Percentiles rank a stretch among this genome's conserved stretches.
Conservation (phyloP, 495 filamentous ascomycete species). For the Penicillium diatomitis region DNA sequence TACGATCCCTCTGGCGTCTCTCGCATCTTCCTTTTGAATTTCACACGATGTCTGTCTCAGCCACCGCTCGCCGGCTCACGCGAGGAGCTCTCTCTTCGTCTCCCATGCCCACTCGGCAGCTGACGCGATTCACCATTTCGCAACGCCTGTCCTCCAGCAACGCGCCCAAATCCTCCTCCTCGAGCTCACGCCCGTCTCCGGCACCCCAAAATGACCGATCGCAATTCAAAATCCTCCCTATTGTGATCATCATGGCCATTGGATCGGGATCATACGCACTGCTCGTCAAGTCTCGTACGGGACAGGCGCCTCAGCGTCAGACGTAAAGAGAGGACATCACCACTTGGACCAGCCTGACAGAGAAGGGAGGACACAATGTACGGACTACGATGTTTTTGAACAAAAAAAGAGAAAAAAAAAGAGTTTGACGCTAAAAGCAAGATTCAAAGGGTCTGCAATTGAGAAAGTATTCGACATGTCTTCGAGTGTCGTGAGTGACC, state of each 20-base stretch:
- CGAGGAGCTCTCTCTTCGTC: slow-evolving; percentile 8
- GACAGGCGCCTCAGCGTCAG: slow-evolving; percentile 10
- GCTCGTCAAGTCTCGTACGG: slow-evolving; percentile 52
- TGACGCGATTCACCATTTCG: slow-evolving; percentile 10
- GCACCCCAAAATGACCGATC: slow-evolving; percentile 28
- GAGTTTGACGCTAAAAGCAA: too few relatives aligned
- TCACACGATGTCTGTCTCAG: not conserved
- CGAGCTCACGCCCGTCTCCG: slow-evolving; percentile 10
- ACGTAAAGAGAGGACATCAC: not conserved
- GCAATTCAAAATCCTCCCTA: slow-evolving; percentile 56
- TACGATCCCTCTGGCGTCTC: not conserved
- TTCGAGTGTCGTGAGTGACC: too few relatives aligned
- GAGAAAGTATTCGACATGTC: too few relatives aligned
- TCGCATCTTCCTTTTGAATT: not conserved
- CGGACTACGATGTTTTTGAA: too few relatives aligned
- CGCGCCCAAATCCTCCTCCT: slow-evolving; percentile 5
- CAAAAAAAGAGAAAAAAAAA: too few relatives aligned
- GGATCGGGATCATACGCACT: slow-evolving; percentile 52
- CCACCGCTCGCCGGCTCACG: not conserved
- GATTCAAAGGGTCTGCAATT: too few relatives aligned
- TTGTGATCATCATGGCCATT: slow-evolving; percentile 48
- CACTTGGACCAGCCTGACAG: too few relatives aligned
- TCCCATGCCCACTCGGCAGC: not conserved
- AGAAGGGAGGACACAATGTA: too few relatives aligned
- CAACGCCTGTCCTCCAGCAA: slow-evolving; percentile 16